Evolutionary conservation across 202 grass and related monocot species (phyloP), one percentile per base, ranked within the genome.

Genomic region (Panicum virgatum): DNA sequence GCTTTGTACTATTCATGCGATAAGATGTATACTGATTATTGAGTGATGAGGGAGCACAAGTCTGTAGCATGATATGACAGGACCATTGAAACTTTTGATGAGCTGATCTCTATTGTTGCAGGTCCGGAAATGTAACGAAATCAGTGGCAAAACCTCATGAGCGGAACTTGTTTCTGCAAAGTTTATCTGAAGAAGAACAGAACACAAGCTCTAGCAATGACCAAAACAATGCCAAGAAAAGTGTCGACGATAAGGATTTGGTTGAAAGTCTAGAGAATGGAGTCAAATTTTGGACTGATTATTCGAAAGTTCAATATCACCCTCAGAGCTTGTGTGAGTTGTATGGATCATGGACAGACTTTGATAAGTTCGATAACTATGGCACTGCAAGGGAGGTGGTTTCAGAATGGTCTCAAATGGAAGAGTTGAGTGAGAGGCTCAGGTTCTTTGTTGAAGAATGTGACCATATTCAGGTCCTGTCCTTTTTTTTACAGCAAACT

Each of bases 361-460:
- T 93, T 80, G 77, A 96, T 52, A 98, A 82, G 79, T 96, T 98
- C 52, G 75, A 98, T 51, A 83, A 96, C 79, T 89, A 93, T 83
- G 96, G 92, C 38, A 75, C 66, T 69, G 92, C 87, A 80, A 90
- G 69, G 83, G 89, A 96, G 81, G 85, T 98, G 73, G 76, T 96
- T 79, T 87, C 92, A 65, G 96, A 87, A 56, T 88, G 90, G 72
- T 87, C 81, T 27, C 96, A 85, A 69, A 75, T 93, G 77, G 96
- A 98, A 78, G 96, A 98, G 65, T 91, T 96, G 83, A 98, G 85
- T 87, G 96, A 98, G 57, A 85, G 91, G 78, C 85, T 96, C 50
- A 90, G 96, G 22, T 98, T 96, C 67, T 96, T 98, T 87, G 43
- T 96, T 72, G 96, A 98, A 93, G 96, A 96, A 92, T 98, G 96